Evolutionary conservation across 495 filamentous ascomycete genomes (phyloP).

Genomic region (Cercophora samala): DNA sequence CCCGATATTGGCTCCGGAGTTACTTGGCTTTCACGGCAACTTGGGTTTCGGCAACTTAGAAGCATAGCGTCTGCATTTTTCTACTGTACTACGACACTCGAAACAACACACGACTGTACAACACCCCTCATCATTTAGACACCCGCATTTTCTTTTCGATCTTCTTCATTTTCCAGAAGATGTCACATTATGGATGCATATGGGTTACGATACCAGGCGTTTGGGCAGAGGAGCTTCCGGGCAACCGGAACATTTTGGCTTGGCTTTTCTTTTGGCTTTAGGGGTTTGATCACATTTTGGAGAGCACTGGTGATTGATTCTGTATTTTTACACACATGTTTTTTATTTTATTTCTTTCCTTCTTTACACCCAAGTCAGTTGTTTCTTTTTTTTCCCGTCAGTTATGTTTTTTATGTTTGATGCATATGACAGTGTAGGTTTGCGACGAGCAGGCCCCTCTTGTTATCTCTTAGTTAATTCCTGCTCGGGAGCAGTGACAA

Average conservation of each 20-base stretch:
- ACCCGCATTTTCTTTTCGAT: conserved; percentile 11
- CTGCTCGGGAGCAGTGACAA: conserved; percentile 33
- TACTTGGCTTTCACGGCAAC: conserved; percentile 2
- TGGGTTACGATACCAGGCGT: conserved; percentile 35
- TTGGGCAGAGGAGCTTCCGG: conserved; percentile 24
- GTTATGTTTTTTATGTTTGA: conserved; percentile 6
- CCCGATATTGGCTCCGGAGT: background rate
- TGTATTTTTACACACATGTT: conserved; percentile 11
- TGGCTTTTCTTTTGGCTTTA: conserved; percentile 12
- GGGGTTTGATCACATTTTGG: background rate
- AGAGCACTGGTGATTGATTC: background rate
- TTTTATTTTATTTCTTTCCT: conserved; percentile 12
- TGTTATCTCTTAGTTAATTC: conserved; percentile 18
- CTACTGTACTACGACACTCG: conserved; percentile 8
- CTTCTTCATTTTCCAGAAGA: conserved; percentile 14
- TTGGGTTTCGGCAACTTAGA: conserved; percentile 9
- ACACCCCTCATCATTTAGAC: conserved; percentile 14
- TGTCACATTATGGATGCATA: conserved; percentile 23
- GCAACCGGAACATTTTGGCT: conserved; percentile 24
- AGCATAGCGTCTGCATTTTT: conserved; percentile 27
- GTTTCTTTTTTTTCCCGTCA: conserved; percentile 12
- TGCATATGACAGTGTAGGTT: conserved; percentile 7
- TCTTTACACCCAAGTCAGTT: conserved; percentile 6
- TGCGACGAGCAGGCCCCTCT: background rate
- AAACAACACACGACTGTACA: conserved; percentile 23